These are phyloP conservation scores for Tephrocybe sp. DNA, from an alignment of 768 basidiomycete genomes.

Conservation along the genomic window DNA sequence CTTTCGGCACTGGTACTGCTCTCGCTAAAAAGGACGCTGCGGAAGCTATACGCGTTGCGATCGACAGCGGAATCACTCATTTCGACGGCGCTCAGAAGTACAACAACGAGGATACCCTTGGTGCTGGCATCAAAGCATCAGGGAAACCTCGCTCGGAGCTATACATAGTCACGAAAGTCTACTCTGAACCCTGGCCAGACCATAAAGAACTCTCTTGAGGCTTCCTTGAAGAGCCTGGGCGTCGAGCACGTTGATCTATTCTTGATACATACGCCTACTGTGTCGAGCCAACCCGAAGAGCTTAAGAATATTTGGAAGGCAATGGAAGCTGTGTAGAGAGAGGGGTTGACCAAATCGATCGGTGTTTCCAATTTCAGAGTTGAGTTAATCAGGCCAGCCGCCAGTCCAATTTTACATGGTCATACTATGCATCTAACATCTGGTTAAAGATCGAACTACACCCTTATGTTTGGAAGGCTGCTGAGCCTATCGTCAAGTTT, in stretches of 20 bases:
- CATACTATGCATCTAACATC: neutral
- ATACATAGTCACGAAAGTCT: constrained; percentile 62
- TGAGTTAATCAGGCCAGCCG: constrained; percentile 75
- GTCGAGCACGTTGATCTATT: constrained; percentile 61
- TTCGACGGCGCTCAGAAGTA: constrained; percentile 64
- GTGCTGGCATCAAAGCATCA: constrained; percentile 46
- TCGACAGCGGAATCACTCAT: constrained; percentile 54
- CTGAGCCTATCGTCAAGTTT: constrained; percentile 52
- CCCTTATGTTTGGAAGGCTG: constrained; percentile 66
- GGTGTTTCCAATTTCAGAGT: constrained; percentile 71
- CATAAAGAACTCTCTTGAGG: constrained; percentile 45
- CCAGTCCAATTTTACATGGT: constrained; percentile 16
- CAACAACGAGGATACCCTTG: constrained; percentile 51
- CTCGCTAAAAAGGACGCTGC: constrained; percentile 42
- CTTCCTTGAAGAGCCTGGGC: constrained; percentile 53
- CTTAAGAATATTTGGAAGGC: constrained; percentile 55
- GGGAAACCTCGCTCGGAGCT: constrained; percentile 53
- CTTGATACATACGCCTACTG: constrained; percentile 51
- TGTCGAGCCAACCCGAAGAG: constrained; percentile 32
- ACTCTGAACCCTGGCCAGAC: constrained; percentile 38
- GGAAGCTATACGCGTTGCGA: constrained; percentile 39
- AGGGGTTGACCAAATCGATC: constrained; percentile 50
- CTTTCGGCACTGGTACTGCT: constrained; percentile 64
- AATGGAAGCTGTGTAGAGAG: constrained; percentile 54
- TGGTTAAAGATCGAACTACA: constrained; percentile 56